These are phyloP conservation scores for Yamadazyma scolyti DNA, from an alignment of 805 yeast species.

Conservation along the genomic window DNA sequence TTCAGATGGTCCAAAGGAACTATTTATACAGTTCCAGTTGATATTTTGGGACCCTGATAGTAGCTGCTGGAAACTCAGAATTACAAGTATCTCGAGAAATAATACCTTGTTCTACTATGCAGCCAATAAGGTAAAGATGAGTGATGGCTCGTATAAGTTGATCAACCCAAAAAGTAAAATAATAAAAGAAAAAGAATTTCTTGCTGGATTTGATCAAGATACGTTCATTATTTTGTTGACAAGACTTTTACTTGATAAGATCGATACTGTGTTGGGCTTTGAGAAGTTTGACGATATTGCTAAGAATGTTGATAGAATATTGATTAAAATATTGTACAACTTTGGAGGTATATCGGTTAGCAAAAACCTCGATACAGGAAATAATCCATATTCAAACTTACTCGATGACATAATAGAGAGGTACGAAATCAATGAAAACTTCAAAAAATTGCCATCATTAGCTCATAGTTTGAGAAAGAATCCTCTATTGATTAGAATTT, in stretches of 20 bases:
- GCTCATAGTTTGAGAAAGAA: constrained; percentile 33
- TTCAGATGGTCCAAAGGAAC: constrained; percentile 17
- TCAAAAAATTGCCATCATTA: constrained; percentile 24
- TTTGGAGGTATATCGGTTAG: constrained; percentile 22
- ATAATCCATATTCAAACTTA: constrained; percentile 20
- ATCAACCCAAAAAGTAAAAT: constrained; percentile 17
- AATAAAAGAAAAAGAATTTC: constrained; percentile 21
- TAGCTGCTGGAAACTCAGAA: constrained; percentile 21
- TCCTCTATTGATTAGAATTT: constrained; percentile 32
- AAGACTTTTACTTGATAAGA: constrained; percentile 29
- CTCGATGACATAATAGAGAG: constrained; percentile 8
- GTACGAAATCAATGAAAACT: constrained; percentile 23
- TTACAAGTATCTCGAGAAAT: constrained; percentile 25
- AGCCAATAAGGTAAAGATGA: constrained; percentile 12
- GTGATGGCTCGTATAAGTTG: constrained; percentile 12
- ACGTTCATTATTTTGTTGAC: constrained; percentile 28
- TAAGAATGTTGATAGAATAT: constrained; percentile 20
- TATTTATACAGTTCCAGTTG: constrained; percentile 29
- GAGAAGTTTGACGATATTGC: constrained; percentile 25
- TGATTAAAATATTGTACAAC: constrained; percentile 22
- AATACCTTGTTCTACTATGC: constrained; percentile 22
- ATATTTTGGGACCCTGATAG: constrained; percentile 22
- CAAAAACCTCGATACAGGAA: constrained; percentile 3
- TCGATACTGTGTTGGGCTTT: constrained; percentile 31
- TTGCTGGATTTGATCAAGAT: constrained; percentile 29